Conservation (phyloP, 345 rosid genomes). For the Eutrema japonicum region DNA sequence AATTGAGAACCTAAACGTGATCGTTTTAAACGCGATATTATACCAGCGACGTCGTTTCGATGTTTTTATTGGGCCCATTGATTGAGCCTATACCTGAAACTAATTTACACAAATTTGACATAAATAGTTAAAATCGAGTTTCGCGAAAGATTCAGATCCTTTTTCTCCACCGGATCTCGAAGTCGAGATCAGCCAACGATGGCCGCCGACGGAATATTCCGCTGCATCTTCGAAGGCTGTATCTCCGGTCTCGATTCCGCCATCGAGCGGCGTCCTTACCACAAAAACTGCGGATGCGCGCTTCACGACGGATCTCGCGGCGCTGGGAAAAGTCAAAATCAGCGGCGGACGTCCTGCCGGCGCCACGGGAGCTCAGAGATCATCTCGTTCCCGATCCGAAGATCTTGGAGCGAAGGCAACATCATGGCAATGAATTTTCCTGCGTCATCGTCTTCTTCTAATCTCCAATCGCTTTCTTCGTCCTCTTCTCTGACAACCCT, state of each 20-base stretch:
- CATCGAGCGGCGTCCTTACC: slow-evolving; percentile 71
- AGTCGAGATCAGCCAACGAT: slow-evolving; percentile 45
- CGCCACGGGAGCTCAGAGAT: slow-evolving; percentile 43
- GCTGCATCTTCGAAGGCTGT: slow-evolving; percentile 61
- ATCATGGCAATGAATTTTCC: slow-evolving; percentile 49
- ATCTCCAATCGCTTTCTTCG: slow-evolving; percentile 55
- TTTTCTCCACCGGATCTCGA: slow-evolving; percentile 22
- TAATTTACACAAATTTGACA: neutral
- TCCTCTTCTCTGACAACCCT: slow-evolving; percentile 47
- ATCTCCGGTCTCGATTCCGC: slow-evolving; percentile 56
- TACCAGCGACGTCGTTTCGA: neutral
- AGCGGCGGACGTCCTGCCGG: slow-evolving; percentile 40
- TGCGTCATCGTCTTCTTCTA: slow-evolving; percentile 27
- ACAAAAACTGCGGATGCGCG: slow-evolving; percentile 70
- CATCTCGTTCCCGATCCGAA: slow-evolving; percentile 68
- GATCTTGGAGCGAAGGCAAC: slow-evolving; percentile 73
- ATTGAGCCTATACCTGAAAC: neutral
- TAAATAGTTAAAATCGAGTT: slow-evolving; percentile 24
- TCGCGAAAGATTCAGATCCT: slow-evolving; percentile 22
- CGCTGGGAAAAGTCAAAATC: slow-evolving; percentile 29
- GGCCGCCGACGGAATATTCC: slow-evolving; percentile 71
- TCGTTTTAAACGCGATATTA: neutral
- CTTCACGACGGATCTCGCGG: slow-evolving; percentile 50
- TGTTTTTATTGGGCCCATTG: neutral
- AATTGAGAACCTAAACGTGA: neutral